phyloP scores from a whole-genome alignment of 352 stramenopile genomes.

The Phytophthora fragariaefolia region DNA sequence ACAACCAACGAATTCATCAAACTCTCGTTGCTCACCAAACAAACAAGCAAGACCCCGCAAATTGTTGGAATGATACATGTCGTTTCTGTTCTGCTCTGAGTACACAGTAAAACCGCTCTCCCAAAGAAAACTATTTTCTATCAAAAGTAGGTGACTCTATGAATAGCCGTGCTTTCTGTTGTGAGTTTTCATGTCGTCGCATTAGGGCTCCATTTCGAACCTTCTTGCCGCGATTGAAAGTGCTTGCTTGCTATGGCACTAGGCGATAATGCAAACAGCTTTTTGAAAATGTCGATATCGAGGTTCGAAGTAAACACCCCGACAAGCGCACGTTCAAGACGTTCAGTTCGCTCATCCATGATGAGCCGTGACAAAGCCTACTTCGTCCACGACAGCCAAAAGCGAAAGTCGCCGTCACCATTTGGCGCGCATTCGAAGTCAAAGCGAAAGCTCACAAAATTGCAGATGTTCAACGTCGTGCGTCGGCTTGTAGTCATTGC shows the following conservation, averaged over 20 bases:
- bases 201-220: conserved; percentile 32
- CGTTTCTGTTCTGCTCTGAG: too few species aligned
- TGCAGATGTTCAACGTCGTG: conserved; percentile 32
- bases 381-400: conserved; percentile 1
- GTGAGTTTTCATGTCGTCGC: too few species aligned
- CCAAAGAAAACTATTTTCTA: too few species aligned
- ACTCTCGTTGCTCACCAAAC: too few species aligned
- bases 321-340: conserved; percentile 83
- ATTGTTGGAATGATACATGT: too few species aligned
- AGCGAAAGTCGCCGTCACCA: neutral
- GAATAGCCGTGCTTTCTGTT: too few species aligned
- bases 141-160: too few species aligned
- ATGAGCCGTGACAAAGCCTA: conserved; percentile 17
- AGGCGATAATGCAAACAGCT: neutral
- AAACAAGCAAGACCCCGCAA: too few species aligned
- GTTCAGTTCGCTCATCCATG: conserved; percentile 52
- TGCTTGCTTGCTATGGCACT: neutral
- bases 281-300: conserved; percentile 26
- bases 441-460: conserved; percentile 27
- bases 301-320: conserved; percentile 19
- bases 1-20: too few species aligned
- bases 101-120: too few species aligned
- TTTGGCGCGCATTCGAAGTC: neutral
- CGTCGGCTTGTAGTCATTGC: conserved; percentile 28
- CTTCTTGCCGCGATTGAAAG: neutral